phyloP scores from a whole-genome alignment of 2,329 filamentous ascomycete genomes.

The Arthrinium phaeospermum region DNA sequence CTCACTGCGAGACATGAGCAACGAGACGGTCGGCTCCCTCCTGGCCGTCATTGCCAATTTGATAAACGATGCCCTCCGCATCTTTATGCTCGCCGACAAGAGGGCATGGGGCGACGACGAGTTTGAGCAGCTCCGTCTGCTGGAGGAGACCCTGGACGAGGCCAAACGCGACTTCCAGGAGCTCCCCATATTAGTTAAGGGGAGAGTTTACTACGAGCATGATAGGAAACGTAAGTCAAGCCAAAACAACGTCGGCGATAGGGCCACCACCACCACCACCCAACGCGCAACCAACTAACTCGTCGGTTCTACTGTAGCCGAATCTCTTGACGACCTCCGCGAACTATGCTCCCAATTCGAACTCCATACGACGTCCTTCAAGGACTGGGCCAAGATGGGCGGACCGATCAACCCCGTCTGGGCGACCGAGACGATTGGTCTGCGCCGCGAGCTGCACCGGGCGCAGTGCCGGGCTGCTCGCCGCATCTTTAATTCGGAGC shows the following conservation, averaged over 20 bases:
- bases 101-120: constrained; percentile 64
- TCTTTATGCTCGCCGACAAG: constrained; percentile 63
- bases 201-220: constrained; percentile 62
- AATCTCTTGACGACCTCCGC: constrained; percentile 58
- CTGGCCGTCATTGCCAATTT: constrained; percentile 63
- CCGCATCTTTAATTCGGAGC: constrained; percentile 59
- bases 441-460: constrained; percentile 59
- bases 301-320: constrained; percentile 43
- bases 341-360: constrained; percentile 51
- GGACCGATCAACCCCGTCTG: constrained; percentile 62
- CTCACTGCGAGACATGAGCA: constrained; percentile 40
- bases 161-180: constrained; percentile 67
- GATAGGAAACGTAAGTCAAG: constrained; percentile 56
- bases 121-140: constrained; percentile 61
- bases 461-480: constrained; percentile 63
- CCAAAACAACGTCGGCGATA: neutral
- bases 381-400: constrained; percentile 60
- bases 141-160: constrained; percentile 62
- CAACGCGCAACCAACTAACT: neutral
- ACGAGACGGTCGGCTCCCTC: constrained; percentile 62
- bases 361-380: constrained; percentile 55
- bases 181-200: constrained; percentile 59
- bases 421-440: constrained; percentile 56
- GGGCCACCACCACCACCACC: neutral
- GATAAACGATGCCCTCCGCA: constrained; percentile 58